Evolutionary conservation across 129 eudicot species (phyloP), one percentile per base, ranked within the genome.

Genomic region (Saposhnikovia divaricata): DNA sequence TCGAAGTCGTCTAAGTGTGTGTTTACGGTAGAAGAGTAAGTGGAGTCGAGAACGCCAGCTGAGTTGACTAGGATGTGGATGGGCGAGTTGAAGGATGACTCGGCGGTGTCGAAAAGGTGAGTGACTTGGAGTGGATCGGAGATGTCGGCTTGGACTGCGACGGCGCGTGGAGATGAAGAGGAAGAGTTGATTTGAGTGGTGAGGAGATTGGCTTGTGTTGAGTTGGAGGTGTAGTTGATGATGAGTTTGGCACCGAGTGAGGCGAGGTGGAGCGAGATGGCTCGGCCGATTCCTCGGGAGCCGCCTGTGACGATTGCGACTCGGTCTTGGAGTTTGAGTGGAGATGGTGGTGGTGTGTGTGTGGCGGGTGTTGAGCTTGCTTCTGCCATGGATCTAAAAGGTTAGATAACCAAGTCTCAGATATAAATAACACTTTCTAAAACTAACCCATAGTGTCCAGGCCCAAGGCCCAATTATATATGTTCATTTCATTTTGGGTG

Each of bases 171-270:
- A 28, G 61, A 47, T 75, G 78, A 7, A 0, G 77, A 13, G 53
- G 77, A 2, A 3, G 44, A 50, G 68, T 76, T 76, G 79, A 76
- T 16, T 7, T 72, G 75, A 43, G 71, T 2, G 0, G 65, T 79
- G 39, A 83, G 53, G 37, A 44, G 74, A 11, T 55, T 27, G 13
- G 86, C 86, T 42, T 70, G 53, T 15, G 79, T 4, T 5, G 86
- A 47, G 63, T 79, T 79, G 63, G 82, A 27, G 61, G 76, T 42
- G 82, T 83, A 83, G n/a, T 83, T 83, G 76, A 83, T 80, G 40
- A 74, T 69, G 77, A 83, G 45, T 23, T 40, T 61, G 50, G 82
- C 82, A 3, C 86, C 76, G 37, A 83, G 82, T 57, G 82, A 72
- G 25, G 83, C 83, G 16, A 79, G 83, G 63, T 83, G 82, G 25